These are phyloP conservation scores for Botrytis deweyae DNA, from an alignment of 2,329 filamentous ascomycete species.

Conservation along the genomic window DNA sequence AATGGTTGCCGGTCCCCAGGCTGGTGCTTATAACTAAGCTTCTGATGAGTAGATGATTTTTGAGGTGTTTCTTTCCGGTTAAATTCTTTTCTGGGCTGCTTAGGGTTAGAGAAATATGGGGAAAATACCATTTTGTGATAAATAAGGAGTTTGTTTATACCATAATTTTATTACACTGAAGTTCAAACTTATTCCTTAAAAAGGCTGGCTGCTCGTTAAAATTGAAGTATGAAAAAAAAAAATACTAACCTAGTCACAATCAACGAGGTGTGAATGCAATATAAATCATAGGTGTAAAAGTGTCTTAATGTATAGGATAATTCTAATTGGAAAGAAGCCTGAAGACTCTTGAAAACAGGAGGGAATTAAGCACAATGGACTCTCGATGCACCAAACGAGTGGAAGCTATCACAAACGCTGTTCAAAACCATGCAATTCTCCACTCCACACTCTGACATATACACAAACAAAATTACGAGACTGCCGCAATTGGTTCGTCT, in stretches of 20 bases:
- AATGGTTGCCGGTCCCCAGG: constrained; percentile 8
- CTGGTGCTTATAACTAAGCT: background rate
- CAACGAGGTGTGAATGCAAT: background rate
- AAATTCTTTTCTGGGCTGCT: background rate
- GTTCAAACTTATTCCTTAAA: background rate
- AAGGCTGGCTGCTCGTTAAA: background rate
- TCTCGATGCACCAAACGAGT: background rate
- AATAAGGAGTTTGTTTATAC: background rate
- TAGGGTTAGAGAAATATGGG: background rate
- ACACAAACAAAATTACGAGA: constrained; percentile 10
- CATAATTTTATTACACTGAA: background rate
- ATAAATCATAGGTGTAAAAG: background rate
- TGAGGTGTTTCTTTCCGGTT: background rate
- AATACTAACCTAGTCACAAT: background rate
- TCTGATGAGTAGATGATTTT: background rate
- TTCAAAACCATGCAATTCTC: background rate
- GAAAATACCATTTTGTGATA: background rate
- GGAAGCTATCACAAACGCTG: background rate
- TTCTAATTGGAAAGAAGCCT: background rate
- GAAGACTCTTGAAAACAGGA: background rate
- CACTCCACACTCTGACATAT: background rate
- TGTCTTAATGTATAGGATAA: constrained; percentile 9
- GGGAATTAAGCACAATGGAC: background rate
- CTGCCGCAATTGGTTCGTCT: constrained; percentile 17
- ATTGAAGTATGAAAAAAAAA: background rate